A percentile compares a stretch with the other conserved stretches of the same genome.
Conservation (phyloP, 306 rosid genomes). For the Prunus fruticosa region DNA sequence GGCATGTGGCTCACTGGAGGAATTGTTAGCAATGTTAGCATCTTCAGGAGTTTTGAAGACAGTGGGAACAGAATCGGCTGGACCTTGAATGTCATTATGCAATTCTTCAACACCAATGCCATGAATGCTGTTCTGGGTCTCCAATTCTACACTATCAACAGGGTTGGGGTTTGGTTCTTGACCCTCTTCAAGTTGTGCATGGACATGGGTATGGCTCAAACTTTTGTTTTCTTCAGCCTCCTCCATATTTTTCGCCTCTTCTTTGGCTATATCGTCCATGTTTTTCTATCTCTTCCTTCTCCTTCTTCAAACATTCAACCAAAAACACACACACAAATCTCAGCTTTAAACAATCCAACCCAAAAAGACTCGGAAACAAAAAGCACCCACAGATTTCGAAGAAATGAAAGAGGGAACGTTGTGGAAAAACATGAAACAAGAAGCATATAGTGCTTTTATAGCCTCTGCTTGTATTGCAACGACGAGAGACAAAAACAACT, state of each 20-base stretch:
- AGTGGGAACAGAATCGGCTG: constrained; percentile 1
- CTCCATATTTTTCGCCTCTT: not conserved
- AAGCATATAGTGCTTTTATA: not conserved
- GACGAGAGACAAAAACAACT: too few species aligned
- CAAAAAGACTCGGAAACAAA: not conserved
- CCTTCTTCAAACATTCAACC: not conserved
- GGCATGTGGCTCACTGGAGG: not conserved
- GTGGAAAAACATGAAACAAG: not conserved
- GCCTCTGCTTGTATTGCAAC: not conserved
- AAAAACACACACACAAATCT: not conserved
- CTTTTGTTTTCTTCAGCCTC: not conserved
- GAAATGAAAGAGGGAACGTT: not conserved
- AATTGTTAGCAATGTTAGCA: not conserved
- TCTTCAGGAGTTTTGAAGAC: not conserved
- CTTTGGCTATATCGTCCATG: not conserved
- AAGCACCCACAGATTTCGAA: not conserved
- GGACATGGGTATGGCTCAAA: not conserved
- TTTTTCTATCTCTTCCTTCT: not conserved
- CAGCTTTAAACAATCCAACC: not conserved
- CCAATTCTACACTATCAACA: constrained; percentile 3
- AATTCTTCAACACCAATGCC: constrained; percentile 2
- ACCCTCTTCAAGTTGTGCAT: not conserved
- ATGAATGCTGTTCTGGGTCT: constrained; percentile 14
- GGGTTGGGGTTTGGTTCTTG: constrained; percentile 14
- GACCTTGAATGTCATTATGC: not conserved